Evolutionary conservation across 2,329 filamentous ascomycete species (phyloP).

Genomic region (Paraphaeosphaeria minitans): DNA sequence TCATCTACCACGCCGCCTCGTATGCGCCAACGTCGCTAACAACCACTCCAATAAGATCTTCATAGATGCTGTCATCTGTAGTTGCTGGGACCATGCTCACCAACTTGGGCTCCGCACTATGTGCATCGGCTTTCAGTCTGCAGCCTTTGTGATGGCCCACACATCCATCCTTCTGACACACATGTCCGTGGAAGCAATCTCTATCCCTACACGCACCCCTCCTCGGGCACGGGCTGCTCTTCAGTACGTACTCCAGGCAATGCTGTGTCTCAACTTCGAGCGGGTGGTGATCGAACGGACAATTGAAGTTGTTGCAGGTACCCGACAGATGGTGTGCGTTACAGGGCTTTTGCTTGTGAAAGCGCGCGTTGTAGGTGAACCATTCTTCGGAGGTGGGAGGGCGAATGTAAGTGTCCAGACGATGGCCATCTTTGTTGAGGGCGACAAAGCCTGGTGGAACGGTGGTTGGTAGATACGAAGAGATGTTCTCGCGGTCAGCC

Average conservation of each 20-base stretch:
- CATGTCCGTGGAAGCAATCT: slow-evolving; percentile 55
- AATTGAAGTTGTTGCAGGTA: slow-evolving; percentile 42
- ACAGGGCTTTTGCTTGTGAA: slow-evolving; percentile 52
- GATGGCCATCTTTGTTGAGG: slow-evolving; percentile 54
- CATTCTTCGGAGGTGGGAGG: slow-evolving; percentile 46
- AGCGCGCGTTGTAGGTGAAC: slow-evolving; percentile 45
- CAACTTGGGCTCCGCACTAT: slow-evolving; percentile 26
- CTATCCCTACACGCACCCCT: slow-evolving; percentile 50
- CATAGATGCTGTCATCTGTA: background rate
- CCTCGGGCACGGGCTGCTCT: slow-evolving; percentile 50
- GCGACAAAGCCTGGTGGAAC: slow-evolving; percentile 44
- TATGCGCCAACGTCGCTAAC: background rate
- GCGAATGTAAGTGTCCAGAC: slow-evolving; percentile 53
- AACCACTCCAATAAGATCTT: background rate
- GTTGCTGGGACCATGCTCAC: slow-evolving; percentile 27
- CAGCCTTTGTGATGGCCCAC: slow-evolving; percentile 26
- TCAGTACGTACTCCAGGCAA: slow-evolving; percentile 53
- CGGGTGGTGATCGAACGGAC: slow-evolving; percentile 54
- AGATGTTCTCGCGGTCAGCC: slow-evolving; percentile 21
- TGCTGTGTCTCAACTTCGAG: slow-evolving; percentile 48
- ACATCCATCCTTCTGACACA: slow-evolving; percentile 47
- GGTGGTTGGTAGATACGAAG: slow-evolving; percentile 20
- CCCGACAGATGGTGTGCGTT: slow-evolving; percentile 55
- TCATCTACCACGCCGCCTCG: background rate
- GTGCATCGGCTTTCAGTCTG: slow-evolving; percentile 30